These are phyloP conservation scores for Diaporthe sp. DNA, from an alignment of 2,329 filamentous ascomycete genomes.

Conservation along the genomic window DNA sequence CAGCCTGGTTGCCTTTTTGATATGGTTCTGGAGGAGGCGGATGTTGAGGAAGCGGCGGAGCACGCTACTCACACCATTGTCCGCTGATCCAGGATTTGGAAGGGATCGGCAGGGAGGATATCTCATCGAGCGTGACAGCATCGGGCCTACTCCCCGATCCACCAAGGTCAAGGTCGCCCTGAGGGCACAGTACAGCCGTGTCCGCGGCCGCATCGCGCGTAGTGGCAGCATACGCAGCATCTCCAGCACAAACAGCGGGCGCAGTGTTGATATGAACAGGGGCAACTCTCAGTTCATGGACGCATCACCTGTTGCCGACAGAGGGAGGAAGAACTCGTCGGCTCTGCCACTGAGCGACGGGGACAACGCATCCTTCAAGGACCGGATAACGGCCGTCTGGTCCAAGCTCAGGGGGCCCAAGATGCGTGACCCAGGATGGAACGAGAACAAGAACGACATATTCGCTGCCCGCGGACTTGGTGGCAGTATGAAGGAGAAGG, in stretches of 20 bases:
- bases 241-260: constrained; percentile 51
- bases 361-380: constrained; percentile 50
- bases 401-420: constrained; percentile 52
- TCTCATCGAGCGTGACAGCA: constrained; percentile 60
- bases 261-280: constrained; percentile 64
- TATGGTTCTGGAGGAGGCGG: constrained; percentile 66
- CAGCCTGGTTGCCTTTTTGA: constrained; percentile 60
- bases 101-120: constrained; percentile 53
- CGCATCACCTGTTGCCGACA: constrained; percentile 45
- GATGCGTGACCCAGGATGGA: constrained; percentile 43
- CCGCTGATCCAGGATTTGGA: constrained; percentile 48
- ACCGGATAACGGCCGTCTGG: constrained; percentile 62
- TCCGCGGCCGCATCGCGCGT: constrained; percentile 51
- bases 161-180: constrained; percentile 58
- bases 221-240: constrained; percentile 40
- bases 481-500: constrained; percentile 46
- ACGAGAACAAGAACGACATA: constrained; percentile 45
- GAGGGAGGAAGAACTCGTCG: constrained; percentile 57
- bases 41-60: constrained; percentile 59
- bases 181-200: constrained; percentile 52
- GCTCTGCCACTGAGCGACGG: constrained; percentile 38
- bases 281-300: constrained; percentile 68
- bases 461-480: constrained; percentile 47
- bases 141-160: constrained; percentile 63
- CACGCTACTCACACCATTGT: constrained; percentile 65